A percentile compares a stretch with the other conserved stretches of the same genome.
Evolutionary conservation across 1,284 basidiomycete species (phyloP).

Genomic region (Polyporus tsugae): DNA sequence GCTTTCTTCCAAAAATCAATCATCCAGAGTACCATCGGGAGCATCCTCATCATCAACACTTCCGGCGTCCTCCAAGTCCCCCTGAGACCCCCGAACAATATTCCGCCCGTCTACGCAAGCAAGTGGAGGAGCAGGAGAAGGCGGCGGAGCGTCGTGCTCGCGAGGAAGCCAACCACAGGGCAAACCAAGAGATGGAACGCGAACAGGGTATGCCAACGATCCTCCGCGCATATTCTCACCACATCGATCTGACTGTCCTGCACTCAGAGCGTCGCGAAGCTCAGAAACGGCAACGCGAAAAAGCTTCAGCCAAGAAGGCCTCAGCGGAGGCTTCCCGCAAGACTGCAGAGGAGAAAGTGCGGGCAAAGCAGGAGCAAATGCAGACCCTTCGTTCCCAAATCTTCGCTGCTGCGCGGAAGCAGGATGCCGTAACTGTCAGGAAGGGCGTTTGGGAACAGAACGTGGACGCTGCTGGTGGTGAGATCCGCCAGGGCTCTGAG

Average conservation of each 20-base stretch:
- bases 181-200: slow-evolving; percentile 55
- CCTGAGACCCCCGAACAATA: slow-evolving; percentile 60
- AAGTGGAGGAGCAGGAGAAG: slow-evolving; percentile 59
- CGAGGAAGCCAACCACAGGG: slow-evolving; percentile 56
- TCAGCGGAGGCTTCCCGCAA: slow-evolving; percentile 58
- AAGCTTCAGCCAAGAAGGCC: slow-evolving; percentile 61
- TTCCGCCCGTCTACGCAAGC: slow-evolving; percentile 55
- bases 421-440: slow-evolving; percentile 61
- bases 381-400: slow-evolving; percentile 65
- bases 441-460: slow-evolving; percentile 71
- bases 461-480: slow-evolving; percentile 75
- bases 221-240: background rate
- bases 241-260: slow-evolving; percentile 5
- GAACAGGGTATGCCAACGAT: slow-evolving; percentile 53
- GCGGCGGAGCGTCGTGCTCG: slow-evolving; percentile 58
- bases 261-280: slow-evolving; percentile 56
- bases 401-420: slow-evolving; percentile 68
- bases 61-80: slow-evolving; percentile 45
- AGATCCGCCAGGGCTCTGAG: slow-evolving; percentile 64
- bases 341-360: slow-evolving; percentile 58
- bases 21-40: slow-evolving; percentile 21
- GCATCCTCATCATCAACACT: slow-evolving; percentile 25
- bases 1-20: background rate
- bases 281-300: slow-evolving; percentile 64
- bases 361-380: slow-evolving; percentile 52